Percentiles rank a stretch among this genome's conserved stretches.
phyloP scores from a whole-genome alignment of 352 stramenopile genomes.

The Pythium monospermum region DNA sequence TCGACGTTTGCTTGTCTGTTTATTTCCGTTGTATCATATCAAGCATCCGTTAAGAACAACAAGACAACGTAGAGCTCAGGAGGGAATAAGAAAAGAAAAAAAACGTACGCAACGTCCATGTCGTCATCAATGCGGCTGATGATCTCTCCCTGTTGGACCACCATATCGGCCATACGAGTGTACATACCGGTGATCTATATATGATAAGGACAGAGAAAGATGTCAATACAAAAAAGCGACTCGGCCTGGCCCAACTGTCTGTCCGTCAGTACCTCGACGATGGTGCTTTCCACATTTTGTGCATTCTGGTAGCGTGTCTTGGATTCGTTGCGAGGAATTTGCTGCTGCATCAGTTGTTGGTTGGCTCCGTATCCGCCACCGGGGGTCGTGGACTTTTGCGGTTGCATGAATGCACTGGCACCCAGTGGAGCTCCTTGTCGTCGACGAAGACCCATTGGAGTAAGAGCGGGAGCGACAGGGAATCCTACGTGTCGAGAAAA shows the following conservation, averaged over 20 bases:
- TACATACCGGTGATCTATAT: conserved; percentile 82
- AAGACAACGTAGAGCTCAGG: background rate
- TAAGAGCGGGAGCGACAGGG: background rate
- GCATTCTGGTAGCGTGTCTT: conserved; percentile 75
- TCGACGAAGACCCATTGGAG: conserved; percentile 43
- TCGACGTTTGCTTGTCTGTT: conserved; percentile 76
- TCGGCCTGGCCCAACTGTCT: too few species aligned
- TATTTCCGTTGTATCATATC: too few species aligned
- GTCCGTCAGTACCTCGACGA: conserved; percentile 84
- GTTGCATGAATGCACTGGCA: conserved; percentile 73
- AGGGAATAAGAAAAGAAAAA: background rate
- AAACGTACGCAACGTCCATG: conserved; percentile 81
- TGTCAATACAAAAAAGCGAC: background rate
- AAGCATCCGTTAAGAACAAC: too few species aligned
- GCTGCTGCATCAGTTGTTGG: conserved; percentile 60
- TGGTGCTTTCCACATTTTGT: conserved; percentile 75
- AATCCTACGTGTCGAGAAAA: conserved; percentile 4
- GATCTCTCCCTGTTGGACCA: conserved; percentile 74
- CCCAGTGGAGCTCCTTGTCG: conserved; percentile 39
- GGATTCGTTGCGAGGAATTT: conserved; percentile 56
- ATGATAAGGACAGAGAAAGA: background rate
- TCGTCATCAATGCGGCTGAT: conserved; percentile 82
- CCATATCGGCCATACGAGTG: conserved; percentile 80
- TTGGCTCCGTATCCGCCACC: conserved; percentile 12
- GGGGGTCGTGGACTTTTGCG: conserved; percentile 34